A percentile compares a stretch with the other conserved stretches of the same genome.
phyloP scores from a whole-genome alignment of 2,329 filamentous ascomycete genomes.

The Aspergillus sp. region DNA sequence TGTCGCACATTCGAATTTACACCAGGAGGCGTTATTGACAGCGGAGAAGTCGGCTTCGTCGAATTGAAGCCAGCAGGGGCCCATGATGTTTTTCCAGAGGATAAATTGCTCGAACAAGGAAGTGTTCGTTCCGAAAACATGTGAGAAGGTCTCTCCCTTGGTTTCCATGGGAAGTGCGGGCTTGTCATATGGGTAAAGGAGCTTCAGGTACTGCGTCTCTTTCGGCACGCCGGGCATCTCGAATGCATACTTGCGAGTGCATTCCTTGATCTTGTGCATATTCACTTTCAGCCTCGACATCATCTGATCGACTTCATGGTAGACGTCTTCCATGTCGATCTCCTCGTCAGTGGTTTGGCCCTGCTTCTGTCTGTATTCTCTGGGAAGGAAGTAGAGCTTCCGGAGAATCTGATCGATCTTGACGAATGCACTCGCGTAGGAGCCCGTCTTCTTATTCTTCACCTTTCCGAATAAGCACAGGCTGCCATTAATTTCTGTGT shows the following conservation, averaged over 20 bases:
- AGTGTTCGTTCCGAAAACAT: conserved; percentile 91
- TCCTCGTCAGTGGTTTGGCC: conserved; percentile 75
- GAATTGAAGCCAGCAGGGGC: conserved; percentile 95
- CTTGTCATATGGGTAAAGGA: conserved; percentile 94
- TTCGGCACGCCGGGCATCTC: conserved; percentile 85
- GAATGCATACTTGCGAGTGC: conserved; percentile 91
- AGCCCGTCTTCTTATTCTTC: conserved; percentile 78
- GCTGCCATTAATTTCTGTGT: conserved; percentile 87
- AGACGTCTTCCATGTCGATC: conserved; percentile 86
- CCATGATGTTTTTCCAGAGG: conserved; percentile 98
- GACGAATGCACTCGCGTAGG: conserved; percentile 88
- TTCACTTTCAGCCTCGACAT: conserved; percentile 86
- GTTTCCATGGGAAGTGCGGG: conserved; percentile 71
- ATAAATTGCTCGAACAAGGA: conserved; percentile 97
- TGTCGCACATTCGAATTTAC: conserved; percentile 88
- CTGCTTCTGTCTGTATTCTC: conserved; percentile 62
- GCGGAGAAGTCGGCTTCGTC: conserved; percentile 80
- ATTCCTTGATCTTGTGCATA: conserved; percentile 93
- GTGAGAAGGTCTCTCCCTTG: conserved; percentile 87
- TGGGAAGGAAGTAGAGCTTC: conserved; percentile 90
- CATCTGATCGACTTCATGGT: conserved; percentile 81
- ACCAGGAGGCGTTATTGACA: conserved; percentile 92
- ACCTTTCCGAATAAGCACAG: conserved; percentile 96
- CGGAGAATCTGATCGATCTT: conserved; percentile 94
- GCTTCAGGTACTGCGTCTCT: conserved; percentile 88